phyloP scores from a whole-genome alignment of 2,329 filamentous ascomycete genomes.

The Tolypocladium endophyticum region DNA sequence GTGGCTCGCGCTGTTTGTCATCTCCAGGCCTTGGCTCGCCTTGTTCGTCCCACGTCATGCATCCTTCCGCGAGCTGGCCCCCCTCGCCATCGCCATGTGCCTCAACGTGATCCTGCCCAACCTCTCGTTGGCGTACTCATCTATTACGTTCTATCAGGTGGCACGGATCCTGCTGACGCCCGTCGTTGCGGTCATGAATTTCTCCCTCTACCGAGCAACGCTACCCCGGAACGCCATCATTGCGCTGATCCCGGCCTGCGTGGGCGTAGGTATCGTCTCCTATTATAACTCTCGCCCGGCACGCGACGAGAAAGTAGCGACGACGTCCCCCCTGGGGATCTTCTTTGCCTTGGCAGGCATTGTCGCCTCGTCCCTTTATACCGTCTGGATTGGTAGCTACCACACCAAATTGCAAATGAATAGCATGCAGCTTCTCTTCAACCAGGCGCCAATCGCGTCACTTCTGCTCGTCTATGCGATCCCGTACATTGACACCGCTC shows the following conservation, averaged over 20 bases:
- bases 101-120: conserved; percentile 61
- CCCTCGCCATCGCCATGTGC: conserved; percentile 55
- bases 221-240: conserved; percentile 43
- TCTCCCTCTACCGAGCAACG: conserved; percentile 44
- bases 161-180: conserved; percentile 58
- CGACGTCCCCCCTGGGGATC: conserved; percentile 48
- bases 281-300: conserved; percentile 53
- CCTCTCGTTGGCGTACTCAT: conserved; percentile 55
- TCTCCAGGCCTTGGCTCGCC: conserved; percentile 46
- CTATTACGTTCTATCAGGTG: conserved; percentile 61
- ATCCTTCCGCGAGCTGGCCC: conserved; percentile 45
- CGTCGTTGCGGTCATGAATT: conserved; percentile 56
- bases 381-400: conserved; percentile 57
- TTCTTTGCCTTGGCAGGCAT: conserved; percentile 55
- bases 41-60: conserved; percentile 49
- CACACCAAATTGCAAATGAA: conserved; percentile 55
- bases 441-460: conserved; percentile 54
- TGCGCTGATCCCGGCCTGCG: conserved; percentile 49
- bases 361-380: conserved; percentile 56
- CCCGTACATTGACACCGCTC: conserved; percentile 54
- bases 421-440: conserved; percentile 59
- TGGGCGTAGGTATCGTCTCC: conserved; percentile 55
- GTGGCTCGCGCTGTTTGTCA: conserved; percentile 47
- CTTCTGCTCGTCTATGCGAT: conserved; percentile 55
- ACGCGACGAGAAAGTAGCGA: conserved; percentile 37